Evolutionary conservation across 108 stramenopile genomes (phyloP).

Genomic region (Nannochloropsis salina): DNA sequence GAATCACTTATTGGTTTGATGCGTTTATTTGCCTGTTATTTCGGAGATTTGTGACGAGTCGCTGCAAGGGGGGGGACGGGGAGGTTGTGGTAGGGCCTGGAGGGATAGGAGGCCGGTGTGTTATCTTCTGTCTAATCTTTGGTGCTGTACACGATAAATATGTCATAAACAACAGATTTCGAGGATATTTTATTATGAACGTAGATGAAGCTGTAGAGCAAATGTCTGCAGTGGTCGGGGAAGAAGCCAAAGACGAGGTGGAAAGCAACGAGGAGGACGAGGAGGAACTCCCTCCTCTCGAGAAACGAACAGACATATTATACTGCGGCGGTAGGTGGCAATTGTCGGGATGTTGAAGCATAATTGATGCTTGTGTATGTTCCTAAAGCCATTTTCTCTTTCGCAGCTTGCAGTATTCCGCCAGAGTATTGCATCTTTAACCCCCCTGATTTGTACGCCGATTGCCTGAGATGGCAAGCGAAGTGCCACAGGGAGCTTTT

Average conservation of each 20-base stretch:
- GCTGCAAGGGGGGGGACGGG: no score
- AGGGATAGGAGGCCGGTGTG: no score
- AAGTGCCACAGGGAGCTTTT: constrained; percentile 30
- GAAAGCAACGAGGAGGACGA: not conserved
- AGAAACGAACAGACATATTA: constrained; percentile 12
- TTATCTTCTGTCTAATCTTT: no score
- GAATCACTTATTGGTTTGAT: no score
- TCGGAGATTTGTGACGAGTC: no score
- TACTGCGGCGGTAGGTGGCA: not conserved
- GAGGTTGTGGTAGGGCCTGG: no score
- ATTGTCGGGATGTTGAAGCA: not conserved
- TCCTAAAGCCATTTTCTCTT: constrained; percentile 54
- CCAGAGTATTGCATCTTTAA: constrained; percentile 88
- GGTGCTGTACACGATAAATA: no score
- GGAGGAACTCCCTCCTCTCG: not conserved
- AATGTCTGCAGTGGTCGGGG: no score
- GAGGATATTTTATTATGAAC: no score
- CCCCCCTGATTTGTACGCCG: constrained; percentile 66
- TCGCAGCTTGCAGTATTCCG: constrained; percentile 78
- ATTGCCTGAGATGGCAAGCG: constrained; percentile 33
- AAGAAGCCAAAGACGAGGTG: not conserved
- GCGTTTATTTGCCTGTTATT: no score
- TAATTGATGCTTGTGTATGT: not conserved
- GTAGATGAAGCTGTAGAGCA: no score
- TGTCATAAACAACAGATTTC: no score